Percentiles rank a stretch among this genome's conserved stretches.
Evolutionary conservation across 1,139 yeast genomes (phyloP).

Genomic region (Blastobotrys aristatus): DNA sequence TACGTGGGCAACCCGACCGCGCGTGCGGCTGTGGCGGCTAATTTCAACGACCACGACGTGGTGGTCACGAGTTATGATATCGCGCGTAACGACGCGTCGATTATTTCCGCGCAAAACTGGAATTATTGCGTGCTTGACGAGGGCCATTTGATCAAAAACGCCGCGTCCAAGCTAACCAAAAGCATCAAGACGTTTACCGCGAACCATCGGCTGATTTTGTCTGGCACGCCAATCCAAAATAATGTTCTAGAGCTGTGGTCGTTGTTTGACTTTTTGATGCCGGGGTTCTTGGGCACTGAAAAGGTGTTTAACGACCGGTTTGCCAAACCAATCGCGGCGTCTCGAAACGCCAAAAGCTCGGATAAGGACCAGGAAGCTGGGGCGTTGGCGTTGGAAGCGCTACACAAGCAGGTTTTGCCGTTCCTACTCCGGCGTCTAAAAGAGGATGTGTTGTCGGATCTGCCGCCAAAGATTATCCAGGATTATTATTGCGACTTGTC

Average conservation of each 20-base stretch:
- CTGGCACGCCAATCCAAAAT: slow-evolving; percentile 98
- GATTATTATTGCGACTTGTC: slow-evolving; percentile 96
- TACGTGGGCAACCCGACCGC: slow-evolving; percentile 91
- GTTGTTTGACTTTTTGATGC: slow-evolving; percentile 94
- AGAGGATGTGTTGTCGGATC: slow-evolving; percentile 91
- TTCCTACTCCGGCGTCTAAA: slow-evolving; percentile 93
- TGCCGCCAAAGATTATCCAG: slow-evolving; percentile 97
- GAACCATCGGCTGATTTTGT: slow-evolving; percentile 81
- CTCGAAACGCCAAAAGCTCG: slow-evolving; percentile 84
- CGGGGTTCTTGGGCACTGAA: slow-evolving; percentile 95
- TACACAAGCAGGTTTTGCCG: slow-evolving; percentile 95
- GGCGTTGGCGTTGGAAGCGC: slow-evolving; percentile 88
- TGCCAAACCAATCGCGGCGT: slow-evolving; percentile 95
- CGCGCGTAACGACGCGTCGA: slow-evolving; percentile 81
- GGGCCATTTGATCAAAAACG: slow-evolving; percentile 94
- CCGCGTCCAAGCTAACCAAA: slow-evolving; percentile 80
- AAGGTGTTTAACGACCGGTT: slow-evolving; percentile 90
- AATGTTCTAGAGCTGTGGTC: slow-evolving; percentile 97
- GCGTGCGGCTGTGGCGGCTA: slow-evolving; percentile 52
- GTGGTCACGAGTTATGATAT: slow-evolving; percentile 96
- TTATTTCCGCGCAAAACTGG: slow-evolving; percentile 58
- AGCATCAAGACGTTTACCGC: slow-evolving; percentile 80
- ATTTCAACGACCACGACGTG: slow-evolving; percentile 62
- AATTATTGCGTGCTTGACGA: slow-evolving; percentile 96
- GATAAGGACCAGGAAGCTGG: slow-evolving; percentile 97